Evolutionary conservation across 2,329 filamentous ascomycete species (phyloP).

Genomic region (Beauveria brongniartii): DNA sequence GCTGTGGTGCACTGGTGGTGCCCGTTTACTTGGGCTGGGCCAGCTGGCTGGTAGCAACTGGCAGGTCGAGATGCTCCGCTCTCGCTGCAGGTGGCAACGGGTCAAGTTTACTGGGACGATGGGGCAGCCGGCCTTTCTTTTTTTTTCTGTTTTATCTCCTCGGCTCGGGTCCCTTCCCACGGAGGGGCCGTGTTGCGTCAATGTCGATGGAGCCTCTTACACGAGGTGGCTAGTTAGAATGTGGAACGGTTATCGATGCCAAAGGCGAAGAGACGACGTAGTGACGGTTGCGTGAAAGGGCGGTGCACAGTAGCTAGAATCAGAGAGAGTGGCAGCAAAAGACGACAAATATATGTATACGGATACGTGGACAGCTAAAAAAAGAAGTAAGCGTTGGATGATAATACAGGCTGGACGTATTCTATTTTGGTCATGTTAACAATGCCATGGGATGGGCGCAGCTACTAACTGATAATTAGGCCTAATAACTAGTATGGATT

Average conservation of each 20-base stretch:
- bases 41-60: not conserved
- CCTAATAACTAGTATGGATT: too few species aligned
- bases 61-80: slow-evolving; percentile 4
- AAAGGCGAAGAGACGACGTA: not conserved
- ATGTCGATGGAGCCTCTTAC: slow-evolving; percentile 6
- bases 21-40: not conserved
- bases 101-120: not conserved
- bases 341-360: not conserved
- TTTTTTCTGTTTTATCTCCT: not conserved
- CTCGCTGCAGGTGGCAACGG: not conserved
- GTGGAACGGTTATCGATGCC: not conserved
- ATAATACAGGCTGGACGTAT: too few species aligned
- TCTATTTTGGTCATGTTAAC: too few species aligned
- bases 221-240: slow-evolving; percentile 2
- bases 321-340: not conserved
- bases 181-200: slow-evolving; percentile 4
- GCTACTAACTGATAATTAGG: too few species aligned
- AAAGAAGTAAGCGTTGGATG: too few species aligned
- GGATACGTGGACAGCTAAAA: not conserved
- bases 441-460: too few species aligned
- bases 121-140: not conserved
- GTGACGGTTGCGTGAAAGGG: not conserved
- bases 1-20: not conserved
- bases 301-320: not conserved
- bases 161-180: not conserved